phyloP scores from a whole-genome alignment of 495 filamentous ascomycete species.

The Halenospora varia region DNA sequence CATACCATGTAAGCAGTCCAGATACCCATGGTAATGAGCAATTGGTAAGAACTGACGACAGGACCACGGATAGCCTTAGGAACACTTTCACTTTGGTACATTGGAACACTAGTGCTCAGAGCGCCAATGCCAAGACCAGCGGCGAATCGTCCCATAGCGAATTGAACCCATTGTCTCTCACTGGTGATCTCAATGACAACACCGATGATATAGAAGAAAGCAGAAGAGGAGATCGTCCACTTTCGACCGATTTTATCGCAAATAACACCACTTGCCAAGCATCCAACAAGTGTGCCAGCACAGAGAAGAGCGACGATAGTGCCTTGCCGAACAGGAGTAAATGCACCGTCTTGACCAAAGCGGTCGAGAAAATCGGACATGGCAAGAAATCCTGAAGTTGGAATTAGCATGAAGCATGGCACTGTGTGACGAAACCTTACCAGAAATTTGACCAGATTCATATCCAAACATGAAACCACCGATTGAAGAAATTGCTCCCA shows the following conservation, averaged over 20 bases:
- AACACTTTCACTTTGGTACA: constrained; percentile 81
- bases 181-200: constrained; percentile 65
- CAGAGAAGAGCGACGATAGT: constrained; percentile 55
- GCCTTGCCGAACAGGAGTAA: constrained; percentile 46
- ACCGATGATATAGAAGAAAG: constrained; percentile 62
- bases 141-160: constrained; percentile 49
- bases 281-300: constrained; percentile 66
- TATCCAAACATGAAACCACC: constrained; percentile 82
- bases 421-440: constrained; percentile 1
- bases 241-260: constrained; percentile 43
- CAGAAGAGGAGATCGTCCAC: constrained; percentile 49
- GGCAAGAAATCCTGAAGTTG: constrained; percentile 50
- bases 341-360: constrained; percentile 41
- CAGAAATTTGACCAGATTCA: constrained; percentile 47
- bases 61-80: constrained; percentile 79
- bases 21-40: constrained; percentile 79
- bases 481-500: constrained; percentile 54
- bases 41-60: constrained; percentile 77
- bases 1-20: constrained; percentile 34
- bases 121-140: constrained; percentile 59
- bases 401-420: constrained; percentile 30
- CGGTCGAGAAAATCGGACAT: constrained; percentile 52
- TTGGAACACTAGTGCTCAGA: constrained; percentile 55
- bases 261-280: constrained; percentile 58
- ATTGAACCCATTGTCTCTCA: constrained; percentile 43